These are phyloP conservation scores for Prunus yedoensis DNA, from an alignment of 331 rosid species.

Conservation along the genomic window DNA sequence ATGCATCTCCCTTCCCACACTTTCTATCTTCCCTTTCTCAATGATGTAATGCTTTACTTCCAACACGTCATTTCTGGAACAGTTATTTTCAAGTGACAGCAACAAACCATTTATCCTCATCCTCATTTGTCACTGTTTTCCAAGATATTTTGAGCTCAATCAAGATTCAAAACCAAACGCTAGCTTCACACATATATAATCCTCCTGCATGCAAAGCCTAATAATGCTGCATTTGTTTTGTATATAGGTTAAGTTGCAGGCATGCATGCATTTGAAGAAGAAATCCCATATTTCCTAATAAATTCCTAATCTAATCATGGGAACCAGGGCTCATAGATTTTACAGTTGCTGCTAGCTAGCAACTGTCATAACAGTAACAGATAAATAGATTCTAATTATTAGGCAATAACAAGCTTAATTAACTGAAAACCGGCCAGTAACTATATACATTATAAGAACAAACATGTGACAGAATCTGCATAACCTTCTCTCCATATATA, in stretches of 20 bases:
- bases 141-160: slow-evolving; percentile 8
- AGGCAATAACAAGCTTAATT: slow-evolving; percentile 1
- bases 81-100: slow-evolving; percentile 19
- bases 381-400: slow-evolving; percentile 1
- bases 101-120: not conserved
- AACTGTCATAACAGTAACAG: slow-evolving; percentile 29
- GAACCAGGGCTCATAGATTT: slow-evolving; percentile 1
- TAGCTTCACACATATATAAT: no score
- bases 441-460: not conserved
- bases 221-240: no score
- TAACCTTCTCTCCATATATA: slow-evolving; percentile 20
- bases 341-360: not conserved
- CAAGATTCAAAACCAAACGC: no score
- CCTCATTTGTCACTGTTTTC: not conserved
- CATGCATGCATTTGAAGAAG: not conserved
- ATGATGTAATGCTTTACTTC: slow-evolving; percentile 5
- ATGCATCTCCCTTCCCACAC: slow-evolving; percentile 8
- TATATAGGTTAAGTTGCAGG: not conserved
- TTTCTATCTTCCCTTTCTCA: not conserved
- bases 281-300: not conserved
- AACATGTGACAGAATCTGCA: slow-evolving; percentile 49
- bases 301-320: not conserved
- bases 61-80: slow-evolving; percentile 5
- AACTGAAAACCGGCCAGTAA: not conserved
- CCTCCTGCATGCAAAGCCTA: not conserved